These are phyloP conservation scores for Camillea tinctor DNA, from an alignment of 2,329 filamentous ascomycete species.

Conservation along the genomic window DNA sequence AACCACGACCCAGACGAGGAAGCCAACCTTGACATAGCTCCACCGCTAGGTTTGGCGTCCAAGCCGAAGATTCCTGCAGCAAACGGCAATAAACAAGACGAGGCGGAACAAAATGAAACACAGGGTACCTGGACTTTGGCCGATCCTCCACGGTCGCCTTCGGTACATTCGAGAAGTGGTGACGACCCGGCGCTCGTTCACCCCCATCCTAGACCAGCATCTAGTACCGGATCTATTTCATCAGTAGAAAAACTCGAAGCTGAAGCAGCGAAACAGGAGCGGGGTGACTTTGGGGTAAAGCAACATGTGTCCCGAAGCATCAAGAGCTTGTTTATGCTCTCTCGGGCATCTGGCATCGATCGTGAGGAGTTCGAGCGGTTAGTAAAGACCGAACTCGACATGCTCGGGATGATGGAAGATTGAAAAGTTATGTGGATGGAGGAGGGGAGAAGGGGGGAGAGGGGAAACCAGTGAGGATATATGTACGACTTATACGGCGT, in stretches of 20 bases:
- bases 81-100: conserved; percentile 24
- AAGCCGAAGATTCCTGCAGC: conserved; percentile 22
- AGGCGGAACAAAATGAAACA: conserved; percentile 36
- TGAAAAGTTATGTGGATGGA: conserved; percentile 8
- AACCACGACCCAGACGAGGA: conserved; percentile 78
- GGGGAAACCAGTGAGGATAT: background rate
- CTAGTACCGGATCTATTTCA: conserved; percentile 56
- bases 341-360: conserved; percentile 69
- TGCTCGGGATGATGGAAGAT: conserved; percentile 67
- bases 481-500: background rate
- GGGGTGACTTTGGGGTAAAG: conserved; percentile 71
- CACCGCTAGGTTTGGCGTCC: conserved; percentile 35
- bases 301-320: conserved; percentile 77
- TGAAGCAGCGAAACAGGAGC: conserved; percentile 54
- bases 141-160: conserved; percentile 41
- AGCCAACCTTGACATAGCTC: conserved; percentile 36
- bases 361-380: conserved; percentile 72
- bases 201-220: conserved; percentile 57
- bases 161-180: conserved; percentile 34
- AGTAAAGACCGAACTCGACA: conserved; percentile 68
- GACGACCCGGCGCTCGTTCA: conserved; percentile 43
- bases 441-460: background rate
- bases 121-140: conserved; percentile 44
- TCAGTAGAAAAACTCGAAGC: conserved; percentile 63
- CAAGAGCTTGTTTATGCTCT: conserved; percentile 72